Evolutionary conservation across 2,329 filamentous ascomycete species (phyloP).

Genomic region (Aureobasidium sp.): DNA sequence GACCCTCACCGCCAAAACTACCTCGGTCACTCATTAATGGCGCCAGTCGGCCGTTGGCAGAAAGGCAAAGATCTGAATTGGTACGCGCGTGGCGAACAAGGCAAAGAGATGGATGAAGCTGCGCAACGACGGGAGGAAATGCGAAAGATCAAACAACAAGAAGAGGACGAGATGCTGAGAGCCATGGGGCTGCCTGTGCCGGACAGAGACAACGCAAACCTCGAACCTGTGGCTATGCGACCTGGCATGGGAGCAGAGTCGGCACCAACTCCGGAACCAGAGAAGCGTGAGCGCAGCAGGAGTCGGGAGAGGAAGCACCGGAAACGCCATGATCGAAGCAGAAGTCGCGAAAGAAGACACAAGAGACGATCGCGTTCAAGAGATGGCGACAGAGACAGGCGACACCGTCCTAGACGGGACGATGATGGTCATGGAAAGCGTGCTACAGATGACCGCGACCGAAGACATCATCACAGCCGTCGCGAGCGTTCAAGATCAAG

Average conservation of each 20-base stretch:
- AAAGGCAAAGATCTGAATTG: slow-evolving; percentile 63
- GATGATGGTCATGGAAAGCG: slow-evolving; percentile 17
- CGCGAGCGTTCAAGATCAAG: slow-evolving; percentile 16
- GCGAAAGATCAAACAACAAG: slow-evolving; percentile 71
- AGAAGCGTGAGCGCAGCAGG: slow-evolving; percentile 30
- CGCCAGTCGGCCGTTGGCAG: slow-evolving; percentile 84
- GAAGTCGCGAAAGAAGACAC: slow-evolving; percentile 19
- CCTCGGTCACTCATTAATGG: slow-evolving; percentile 86
- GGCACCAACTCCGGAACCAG: slow-evolving; percentile 12
- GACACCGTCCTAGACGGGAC: slow-evolving; percentile 21
- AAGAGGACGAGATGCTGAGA: slow-evolving; percentile 80
- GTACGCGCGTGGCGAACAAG: slow-evolving; percentile 53
- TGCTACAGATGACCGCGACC: slow-evolving; percentile 6
- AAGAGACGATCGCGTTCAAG: slow-evolving; percentile 19
- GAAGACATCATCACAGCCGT: slow-evolving; percentile 13
- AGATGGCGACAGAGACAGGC: slow-evolving; percentile 19
- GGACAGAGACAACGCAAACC: slow-evolving; percentile 37
- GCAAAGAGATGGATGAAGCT: slow-evolving; percentile 45
- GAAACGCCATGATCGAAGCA: slow-evolving; percentile 14
- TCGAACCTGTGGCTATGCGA: slow-evolving; percentile 31
- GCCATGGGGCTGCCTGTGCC: slow-evolving; percentile 70
- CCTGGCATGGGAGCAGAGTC: slow-evolving; percentile 25
- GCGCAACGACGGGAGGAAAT: slow-evolving; percentile 63
- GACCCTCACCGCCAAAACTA: slow-evolving; percentile 84
- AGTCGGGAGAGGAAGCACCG: slow-evolving; percentile 17